Base-by-base conservation (phyloP, 2,329 filamentous ascomycete genomes). In the Claviceps quebecensis region DNA sequence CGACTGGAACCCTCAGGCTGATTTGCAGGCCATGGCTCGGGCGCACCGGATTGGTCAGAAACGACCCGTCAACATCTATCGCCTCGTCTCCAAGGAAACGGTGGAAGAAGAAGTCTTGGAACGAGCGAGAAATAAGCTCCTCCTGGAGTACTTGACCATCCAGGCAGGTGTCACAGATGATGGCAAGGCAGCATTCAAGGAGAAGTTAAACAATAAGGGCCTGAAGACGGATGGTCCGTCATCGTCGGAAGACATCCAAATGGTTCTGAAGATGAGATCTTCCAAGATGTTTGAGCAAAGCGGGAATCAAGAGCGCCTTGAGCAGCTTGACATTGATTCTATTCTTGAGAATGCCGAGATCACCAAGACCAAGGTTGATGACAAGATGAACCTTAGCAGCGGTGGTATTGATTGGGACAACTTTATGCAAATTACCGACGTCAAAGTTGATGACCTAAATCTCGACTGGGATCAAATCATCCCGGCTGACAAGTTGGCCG, bases 201-300 rank as follows among this genome's bases (percentile, higher is more conserved):
- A 83, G 59, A 81, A 95, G 61, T 82, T 88, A 58, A 84, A 84
- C 60, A 87, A 90, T 67, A 86, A 89, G 67, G 81, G 81, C 67
- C 71, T 72, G 69, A 85, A 72, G 75, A 81, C 76, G 38, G 84
- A 84, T 51, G 90, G 95, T 59, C 90, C 91, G 7, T 91, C 84
- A 53, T 94, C 88, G 2, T 87, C 87, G 1, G 91, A 95, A 57
- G 93, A 96, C 62, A 97, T 97, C 57, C 95, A 93, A 56, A 86
- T 87, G 66, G 95, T 98, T 53, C 78, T 98, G 62, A 97, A 97
- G 72, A 89, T 91, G 69, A 86, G 93, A 59, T 95, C 93, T n/a
- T 93, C 96, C 64, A 95, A 93, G 68, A 95, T 98, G 84, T 98
- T 98, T 59, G 91, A 97, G 68, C 91, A 96, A 66, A 93, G 87